Evolutionary conservation across 1,284 basidiomycete genomes (phyloP).

Genomic region (Porodaedalea pini): DNA sequence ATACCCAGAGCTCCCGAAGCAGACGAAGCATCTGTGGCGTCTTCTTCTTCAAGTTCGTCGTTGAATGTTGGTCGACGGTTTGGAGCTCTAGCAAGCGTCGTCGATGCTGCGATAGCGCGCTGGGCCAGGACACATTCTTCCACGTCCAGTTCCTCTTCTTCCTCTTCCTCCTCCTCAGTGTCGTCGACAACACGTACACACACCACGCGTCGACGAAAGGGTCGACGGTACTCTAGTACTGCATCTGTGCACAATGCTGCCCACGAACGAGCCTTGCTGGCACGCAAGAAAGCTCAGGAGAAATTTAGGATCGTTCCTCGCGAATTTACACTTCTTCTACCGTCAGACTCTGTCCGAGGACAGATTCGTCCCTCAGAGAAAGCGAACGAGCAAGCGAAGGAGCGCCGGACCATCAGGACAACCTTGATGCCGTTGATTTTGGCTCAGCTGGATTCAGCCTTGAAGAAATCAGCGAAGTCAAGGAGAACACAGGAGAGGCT

Average conservation of each 20-base stretch:
- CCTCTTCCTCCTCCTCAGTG: constrained; percentile 38
- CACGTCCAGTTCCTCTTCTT: constrained; percentile 42
- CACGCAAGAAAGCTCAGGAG: constrained; percentile 57
- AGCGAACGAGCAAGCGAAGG: constrained; percentile 12
- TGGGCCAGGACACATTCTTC: constrained; percentile 47
- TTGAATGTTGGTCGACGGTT: constrained; percentile 36
- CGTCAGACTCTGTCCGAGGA: constrained; percentile 34
- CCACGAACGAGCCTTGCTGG: constrained; percentile 56
- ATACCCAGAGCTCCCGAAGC: constrained; percentile 31
- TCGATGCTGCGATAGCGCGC: constrained; percentile 45
- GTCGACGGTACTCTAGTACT: constrained; percentile 37
- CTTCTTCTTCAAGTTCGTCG: constrained; percentile 27
- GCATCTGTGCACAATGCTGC: constrained; percentile 47
- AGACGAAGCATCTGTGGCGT: constrained; percentile 20
- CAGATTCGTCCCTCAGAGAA: neutral
- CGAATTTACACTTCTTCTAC: constrained; percentile 64
- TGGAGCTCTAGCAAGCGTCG: constrained; percentile 39
- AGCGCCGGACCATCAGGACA: constrained; percentile 47
- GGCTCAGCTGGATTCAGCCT: constrained; percentile 48
- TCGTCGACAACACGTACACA: constrained; percentile 39
- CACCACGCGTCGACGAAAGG: constrained; percentile 39
- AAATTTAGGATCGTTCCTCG: constrained; percentile 56
- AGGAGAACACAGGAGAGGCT: constrained; percentile 24
- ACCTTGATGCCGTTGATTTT: constrained; percentile 56
- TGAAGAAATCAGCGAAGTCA: constrained; percentile 40